Base-by-base conservation (phyloP, 345 rosid genomes). In the Eucalyptus caleyi region DNA sequence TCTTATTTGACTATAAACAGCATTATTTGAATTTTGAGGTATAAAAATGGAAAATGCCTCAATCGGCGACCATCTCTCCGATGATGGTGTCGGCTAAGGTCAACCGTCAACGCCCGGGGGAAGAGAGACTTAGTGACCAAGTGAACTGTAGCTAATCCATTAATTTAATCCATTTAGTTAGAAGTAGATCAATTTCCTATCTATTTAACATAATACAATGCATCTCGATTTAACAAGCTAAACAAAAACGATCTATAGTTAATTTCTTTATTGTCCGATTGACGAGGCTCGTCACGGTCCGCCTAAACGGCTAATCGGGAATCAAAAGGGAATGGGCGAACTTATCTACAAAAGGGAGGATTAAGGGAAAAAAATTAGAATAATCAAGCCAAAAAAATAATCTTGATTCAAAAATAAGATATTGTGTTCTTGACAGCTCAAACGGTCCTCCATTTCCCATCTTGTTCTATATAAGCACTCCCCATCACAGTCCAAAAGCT, bases 341-440 rank as follows among this genome's bases (percentile, higher is more conserved):
- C 85, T 40, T 77, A 23, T 40, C 16, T 21, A 2, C 5, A 16
- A n/a, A 15, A 2, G 4, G 19, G 2, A 34, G 77, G 37, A 65
- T n/a, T 15, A 62, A 30, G 40, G 9, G 16, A 65, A 65, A 65
- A n/a, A 24, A 2, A 3, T 26, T 21, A 37, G 47, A 34, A 21
- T 26, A 42, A 87, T 30, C 15, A 56, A 56, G 11, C 30, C 62
- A 49, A 87, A 23, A 87, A 10, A 50, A 7, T 7, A 21, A 32
- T 0, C 4, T 44, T 51, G 56, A 30, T 88, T 53, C 16, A 42
- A 47, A 34, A 82, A 9, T 53, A 45, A 86, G 54, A 40, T 40
- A 77, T 11, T 19, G 83, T 40, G 83, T 77, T 77, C 27, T 86
- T 56, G 94, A 93, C 95, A 94, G 93, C 94, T 92, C 91, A 88